Evolutionary conservation across 2,329 filamentous ascomycete species (phyloP), one percentile per base, ranked within the genome.

Genomic region (Aureobasidium sp.): DNA sequence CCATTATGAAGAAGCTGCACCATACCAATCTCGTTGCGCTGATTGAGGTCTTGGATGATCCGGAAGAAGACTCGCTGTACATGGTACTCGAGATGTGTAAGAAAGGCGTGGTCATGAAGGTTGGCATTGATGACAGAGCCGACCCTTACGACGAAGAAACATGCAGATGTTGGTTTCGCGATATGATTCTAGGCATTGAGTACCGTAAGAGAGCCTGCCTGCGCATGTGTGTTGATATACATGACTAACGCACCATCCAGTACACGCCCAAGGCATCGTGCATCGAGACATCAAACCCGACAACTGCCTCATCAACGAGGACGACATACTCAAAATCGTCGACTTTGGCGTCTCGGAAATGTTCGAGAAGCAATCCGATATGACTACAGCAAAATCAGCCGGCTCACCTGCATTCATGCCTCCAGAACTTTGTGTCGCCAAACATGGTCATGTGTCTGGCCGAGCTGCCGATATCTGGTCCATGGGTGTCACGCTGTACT

Each of bases 61-160:
- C 94, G 0, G 87, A 93, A 50, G 91, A 96, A 70, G 94, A 99
- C 73, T 96, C 92, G 3, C 77, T 99, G 13, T 99, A 96, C 75
- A 97, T 99, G 90, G 94, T 99, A 23, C 82, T 99, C 73, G 94
- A 99, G 73, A 95, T 96, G 90, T 99, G 94, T 78, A 94, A 95
- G 70, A 96, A 96, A 73, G 94, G 94, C 0, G 93, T 96, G 23
- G 84, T 96, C 55, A 97, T 97, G 92, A 93, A 92, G 69, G 90
- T 99, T 60, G 90, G 90, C 3, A 77, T 97, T n/a, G 88, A 89
- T 62, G 87, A 95, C 68, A 79, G 82, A 61, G 89, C 90, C 19
- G 84, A 88, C 63, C 92, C 94, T 0, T 96, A 96, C 71, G 80
- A 84, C 29, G 84, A 88, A 64, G 90, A 96, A 68, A 81, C 81